Percentiles rank a stretch among this genome's conserved stretches.
phyloP scores from a whole-genome alignment of 1,284 basidiomycete species.

The Tausonia pullulans region DNA sequence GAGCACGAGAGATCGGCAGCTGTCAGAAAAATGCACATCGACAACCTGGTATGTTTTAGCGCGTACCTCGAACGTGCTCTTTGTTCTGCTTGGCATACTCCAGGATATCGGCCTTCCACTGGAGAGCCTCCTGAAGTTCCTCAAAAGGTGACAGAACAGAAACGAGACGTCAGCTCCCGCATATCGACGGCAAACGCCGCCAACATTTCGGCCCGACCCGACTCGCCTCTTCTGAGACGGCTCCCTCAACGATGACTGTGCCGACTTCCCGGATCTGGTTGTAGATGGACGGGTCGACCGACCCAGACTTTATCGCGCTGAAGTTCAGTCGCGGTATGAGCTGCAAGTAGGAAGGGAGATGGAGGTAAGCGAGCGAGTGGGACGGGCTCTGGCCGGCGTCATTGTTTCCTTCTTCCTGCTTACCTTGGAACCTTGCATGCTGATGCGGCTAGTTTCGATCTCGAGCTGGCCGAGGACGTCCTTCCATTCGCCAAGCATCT shows the following conservation, averaged over 20 bases:
- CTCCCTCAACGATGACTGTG: conserved; percentile 49
- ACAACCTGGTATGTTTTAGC: not conserved
- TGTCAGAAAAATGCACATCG: not conserved
- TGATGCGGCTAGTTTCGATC: conserved; percentile 38
- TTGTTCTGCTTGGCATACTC: conserved; percentile 48
- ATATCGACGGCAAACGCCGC: too few relatives aligned
- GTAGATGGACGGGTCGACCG: conserved; percentile 35
- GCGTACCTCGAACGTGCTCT: conserved; percentile 41
- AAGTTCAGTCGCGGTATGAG: conserved; percentile 49
- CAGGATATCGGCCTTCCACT: conserved; percentile 49
- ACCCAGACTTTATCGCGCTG: conserved; percentile 39
- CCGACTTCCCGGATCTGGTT: conserved; percentile 46
- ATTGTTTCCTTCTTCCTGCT: not conserved
- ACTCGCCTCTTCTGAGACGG: conserved; percentile 42
- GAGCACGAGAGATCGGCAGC: not conserved
- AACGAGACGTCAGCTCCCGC: not conserved
- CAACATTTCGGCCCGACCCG: too few relatives aligned
- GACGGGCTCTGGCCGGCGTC: not conserved
- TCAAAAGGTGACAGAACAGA: not conserved
- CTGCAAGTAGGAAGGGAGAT: conserved; percentile 29
- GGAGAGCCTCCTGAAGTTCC: conserved; percentile 38
- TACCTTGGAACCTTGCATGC: conserved; percentile 20
- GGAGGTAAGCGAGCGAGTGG: not conserved
- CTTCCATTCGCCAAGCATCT: not conserved
- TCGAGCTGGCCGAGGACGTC: conserved; percentile 25